Evolutionary conservation across 805 yeast genomes (phyloP).

Genomic region (Metschnikowia dekortorum): DNA sequence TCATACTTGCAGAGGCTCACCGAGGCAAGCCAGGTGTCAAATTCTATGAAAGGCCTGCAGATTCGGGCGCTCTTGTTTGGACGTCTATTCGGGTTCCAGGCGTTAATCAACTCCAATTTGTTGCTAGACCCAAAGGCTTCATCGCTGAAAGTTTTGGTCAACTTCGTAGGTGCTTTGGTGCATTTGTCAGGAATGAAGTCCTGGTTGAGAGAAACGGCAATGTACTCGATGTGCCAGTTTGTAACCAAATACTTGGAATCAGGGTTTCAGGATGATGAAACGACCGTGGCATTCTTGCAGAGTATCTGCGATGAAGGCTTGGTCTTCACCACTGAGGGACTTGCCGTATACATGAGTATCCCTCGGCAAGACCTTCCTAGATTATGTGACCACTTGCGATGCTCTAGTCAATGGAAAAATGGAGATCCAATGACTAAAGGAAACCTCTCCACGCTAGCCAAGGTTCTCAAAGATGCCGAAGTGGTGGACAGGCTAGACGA

Average conservation of each 20-base stretch:
- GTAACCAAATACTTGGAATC: constrained; percentile 15
- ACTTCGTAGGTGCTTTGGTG: constrained; percentile 45
- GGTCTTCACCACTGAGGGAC: constrained; percentile 71
- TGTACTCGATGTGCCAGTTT: constrained; percentile 64
- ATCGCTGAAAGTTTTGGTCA: constrained; percentile 26
- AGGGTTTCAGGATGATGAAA: constrained; percentile 12
- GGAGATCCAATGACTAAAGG: constrained; percentile 72
- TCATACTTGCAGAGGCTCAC: constrained; percentile 36
- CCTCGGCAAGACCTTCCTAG: constrained; percentile 28
- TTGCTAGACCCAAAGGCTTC: constrained; percentile 19
- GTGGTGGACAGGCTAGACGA: constrained; percentile 34
- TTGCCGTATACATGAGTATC: constrained; percentile 62
- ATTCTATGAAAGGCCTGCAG: constrained; percentile 68
- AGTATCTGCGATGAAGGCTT: constrained; percentile 50
- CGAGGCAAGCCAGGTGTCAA: constrained; percentile 29
- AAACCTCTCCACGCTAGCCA: constrained; percentile 57
- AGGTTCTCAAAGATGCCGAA: constrained; percentile 58
- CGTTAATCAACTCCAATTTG: constrained; percentile 48
- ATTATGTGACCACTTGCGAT: constrained; percentile 8
- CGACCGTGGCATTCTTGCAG: constrained; percentile 32
- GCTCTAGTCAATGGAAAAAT: constrained; percentile 51
- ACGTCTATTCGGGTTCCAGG: constrained; percentile 76
- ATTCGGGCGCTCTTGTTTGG: constrained; percentile 81
- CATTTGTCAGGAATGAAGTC: constrained; percentile 61
- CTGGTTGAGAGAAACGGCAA: constrained; percentile 83